Conservation (phyloP, 2,329 filamentous ascomycete genomes). For the Colletotrichum sojae region DNA sequence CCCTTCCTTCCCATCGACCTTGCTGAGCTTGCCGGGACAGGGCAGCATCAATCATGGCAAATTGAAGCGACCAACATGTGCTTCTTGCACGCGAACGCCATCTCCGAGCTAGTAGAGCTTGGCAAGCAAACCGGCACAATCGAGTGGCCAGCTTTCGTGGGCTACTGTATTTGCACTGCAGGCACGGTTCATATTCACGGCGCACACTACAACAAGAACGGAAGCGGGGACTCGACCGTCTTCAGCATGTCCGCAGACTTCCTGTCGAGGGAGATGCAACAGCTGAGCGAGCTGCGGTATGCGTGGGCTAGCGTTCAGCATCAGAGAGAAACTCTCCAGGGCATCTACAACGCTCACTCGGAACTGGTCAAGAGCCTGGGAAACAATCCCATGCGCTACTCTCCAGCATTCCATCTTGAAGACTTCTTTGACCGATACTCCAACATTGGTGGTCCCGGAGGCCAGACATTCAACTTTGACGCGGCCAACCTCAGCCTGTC, state of each 20-base stretch:
- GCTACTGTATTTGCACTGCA: conserved; percentile 88
- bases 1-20: conserved; percentile 90
- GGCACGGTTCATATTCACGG: conserved; percentile 92
- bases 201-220: conserved; percentile 78
- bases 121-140: conserved; percentile 81
- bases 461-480: conserved; percentile 76
- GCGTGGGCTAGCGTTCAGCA: conserved; percentile 85
- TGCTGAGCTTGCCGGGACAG: conserved; percentile 82
- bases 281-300: conserved; percentile 80
- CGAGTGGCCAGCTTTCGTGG: conserved; percentile 89
- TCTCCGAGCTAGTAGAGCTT: conserved; percentile 85
- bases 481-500: conserved; percentile 80
- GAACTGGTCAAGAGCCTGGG: conserved; percentile 83
- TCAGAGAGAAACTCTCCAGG: conserved; percentile 83
- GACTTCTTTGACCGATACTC: conserved; percentile 89
- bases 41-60: conserved; percentile 92
- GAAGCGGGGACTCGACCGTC: conserved; percentile 71
- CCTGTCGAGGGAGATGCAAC: conserved; percentile 83
- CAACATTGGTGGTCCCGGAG: conserved; percentile 69
- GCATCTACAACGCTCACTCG: conserved; percentile 82
- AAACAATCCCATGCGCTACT: conserved; percentile 79
- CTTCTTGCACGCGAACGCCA: conserved; percentile 88
- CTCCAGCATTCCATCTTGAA: conserved; percentile 85
- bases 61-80: conserved; percentile 92
- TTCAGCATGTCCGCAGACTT: conserved; percentile 77